Percentiles rank a stretch among this genome's conserved stretches.
Conservation (phyloP, 2,329 filamentous ascomycete genomes). For the Fusarium aywerte region DNA sequence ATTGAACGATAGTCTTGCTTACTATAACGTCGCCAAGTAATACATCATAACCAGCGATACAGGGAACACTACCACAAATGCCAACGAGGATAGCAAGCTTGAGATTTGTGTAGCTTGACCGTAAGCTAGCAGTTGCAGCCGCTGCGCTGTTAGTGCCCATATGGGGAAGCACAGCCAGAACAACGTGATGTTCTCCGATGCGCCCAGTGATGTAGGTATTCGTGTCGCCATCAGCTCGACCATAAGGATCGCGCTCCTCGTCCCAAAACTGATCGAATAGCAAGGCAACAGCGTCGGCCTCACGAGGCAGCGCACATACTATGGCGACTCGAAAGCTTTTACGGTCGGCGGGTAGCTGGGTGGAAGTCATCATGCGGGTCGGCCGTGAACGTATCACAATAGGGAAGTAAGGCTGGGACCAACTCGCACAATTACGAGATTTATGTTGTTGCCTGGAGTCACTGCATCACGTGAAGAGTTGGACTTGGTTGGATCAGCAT, state of each 20-base stretch:
- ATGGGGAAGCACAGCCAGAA: slow-evolving; percentile 43
- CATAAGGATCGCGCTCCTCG: slow-evolving; percentile 18
- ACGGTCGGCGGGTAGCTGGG: background rate
- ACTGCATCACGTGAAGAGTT: too few relatives aligned
- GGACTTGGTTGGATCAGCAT: too few relatives aligned
- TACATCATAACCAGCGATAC: background rate
- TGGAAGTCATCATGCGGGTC: background rate
- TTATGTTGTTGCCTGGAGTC: too few relatives aligned
- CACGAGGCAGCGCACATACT: background rate
- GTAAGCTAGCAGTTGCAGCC: slow-evolving; percentile 41
- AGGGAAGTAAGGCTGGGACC: too few relatives aligned
- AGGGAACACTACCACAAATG: slow-evolving; percentile 53
- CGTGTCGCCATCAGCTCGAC: slow-evolving; percentile 35
- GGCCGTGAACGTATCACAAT: background rate
- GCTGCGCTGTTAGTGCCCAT: slow-evolving; percentile 48
- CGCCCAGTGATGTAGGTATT: slow-evolving; percentile 49
- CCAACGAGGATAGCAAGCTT: slow-evolving; percentile 53
- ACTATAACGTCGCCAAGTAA: slow-evolving; percentile 10
- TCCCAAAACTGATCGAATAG: slow-evolving; percentile 41
- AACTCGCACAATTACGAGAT: too few relatives aligned
- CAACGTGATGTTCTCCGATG: background rate
- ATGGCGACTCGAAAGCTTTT: background rate
- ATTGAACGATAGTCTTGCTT: background rate
- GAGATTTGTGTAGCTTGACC: slow-evolving; percentile 49
- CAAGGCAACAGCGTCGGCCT: background rate